Evolutionary conservation across 2,329 filamentous ascomycete genomes (phyloP).

Genomic region (Alternaria brassicae): DNA sequence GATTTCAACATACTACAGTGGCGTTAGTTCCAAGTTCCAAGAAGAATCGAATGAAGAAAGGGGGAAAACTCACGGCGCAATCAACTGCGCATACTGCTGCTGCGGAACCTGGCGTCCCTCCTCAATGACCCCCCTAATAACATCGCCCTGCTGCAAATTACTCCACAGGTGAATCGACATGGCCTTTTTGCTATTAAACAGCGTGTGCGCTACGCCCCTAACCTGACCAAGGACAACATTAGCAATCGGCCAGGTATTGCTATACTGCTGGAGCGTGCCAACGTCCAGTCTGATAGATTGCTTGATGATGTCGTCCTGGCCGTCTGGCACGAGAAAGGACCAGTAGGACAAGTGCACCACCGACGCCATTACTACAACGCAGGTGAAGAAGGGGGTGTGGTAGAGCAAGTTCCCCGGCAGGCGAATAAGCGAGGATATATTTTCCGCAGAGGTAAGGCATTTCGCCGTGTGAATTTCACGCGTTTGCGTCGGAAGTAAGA

Average conservation of each 20-base stretch:
- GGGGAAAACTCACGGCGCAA: conserved; percentile 45
- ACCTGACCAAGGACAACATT: conserved; percentile 74
- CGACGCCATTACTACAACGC: conserved; percentile 50
- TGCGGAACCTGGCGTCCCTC: conserved; percentile 40
- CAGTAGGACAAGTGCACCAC: conserved; percentile 70
- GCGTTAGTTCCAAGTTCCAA: not conserved
- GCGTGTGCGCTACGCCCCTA: conserved; percentile 78
- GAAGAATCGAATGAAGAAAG: not conserved
- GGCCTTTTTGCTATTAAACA: conserved; percentile 58
- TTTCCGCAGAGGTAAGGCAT: conserved; percentile 78
- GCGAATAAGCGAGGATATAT: conserved; percentile 76
- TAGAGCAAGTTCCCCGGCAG: conserved; percentile 74
- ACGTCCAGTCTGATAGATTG: conserved; percentile 82
- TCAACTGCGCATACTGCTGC: conserved; percentile 46
- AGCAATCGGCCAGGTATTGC: conserved; percentile 75
- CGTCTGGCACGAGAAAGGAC: conserved; percentile 59
- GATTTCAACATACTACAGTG: conserved; percentile 42
- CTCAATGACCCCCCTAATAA: conserved; percentile 46
- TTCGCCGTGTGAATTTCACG: conserved; percentile 76
- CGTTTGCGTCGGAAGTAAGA: conserved; percentile 59
- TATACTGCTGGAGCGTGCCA: conserved; percentile 73
- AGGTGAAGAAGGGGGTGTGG: conserved; percentile 63
- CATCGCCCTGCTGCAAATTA: conserved; percentile 44
- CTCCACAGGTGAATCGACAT: conserved; percentile 51
- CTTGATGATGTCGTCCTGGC: conserved; percentile 70